Percentiles rank a stretch among this genome's conserved stretches.
Conservation (phyloP, 1,284 basidiomycete genomes). For the Quambalaria eucalypti region DNA sequence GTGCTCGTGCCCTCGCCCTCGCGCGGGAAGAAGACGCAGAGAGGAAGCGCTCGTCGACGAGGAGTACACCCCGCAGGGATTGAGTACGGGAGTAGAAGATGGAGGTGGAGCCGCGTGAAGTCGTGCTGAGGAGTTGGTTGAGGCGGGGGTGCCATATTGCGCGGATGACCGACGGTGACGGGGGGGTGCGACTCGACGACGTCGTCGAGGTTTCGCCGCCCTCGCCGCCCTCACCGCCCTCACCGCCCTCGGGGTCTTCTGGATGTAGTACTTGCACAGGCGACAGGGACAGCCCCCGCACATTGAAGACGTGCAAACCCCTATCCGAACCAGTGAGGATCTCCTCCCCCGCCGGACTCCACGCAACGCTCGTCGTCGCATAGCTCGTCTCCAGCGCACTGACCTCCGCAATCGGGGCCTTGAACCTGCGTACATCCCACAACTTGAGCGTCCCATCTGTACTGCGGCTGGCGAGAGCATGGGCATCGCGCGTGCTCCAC, state of each 20-base stretch:
- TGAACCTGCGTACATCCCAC: conserved; percentile 84
- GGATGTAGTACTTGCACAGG: neutral
- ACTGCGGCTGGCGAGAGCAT: conserved; percentile 67
- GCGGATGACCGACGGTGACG: conserved; percentile 12
- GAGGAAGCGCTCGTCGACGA: conserved; percentile 52
- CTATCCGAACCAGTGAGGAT: conserved; percentile 66
- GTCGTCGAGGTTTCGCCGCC: conserved; percentile 15
- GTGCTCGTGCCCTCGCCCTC: conserved; percentile 44
- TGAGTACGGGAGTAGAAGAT: conserved; percentile 81
- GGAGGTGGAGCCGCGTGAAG: conserved; percentile 61
- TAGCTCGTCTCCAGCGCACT: conserved; percentile 66
- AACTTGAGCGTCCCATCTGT: conserved; percentile 90
- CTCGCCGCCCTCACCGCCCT: conserved; percentile 8
- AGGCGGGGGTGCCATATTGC: conserved; percentile 22
- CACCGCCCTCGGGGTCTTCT: neutral
- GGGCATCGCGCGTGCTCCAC: conserved; percentile 57
- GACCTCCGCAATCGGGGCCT: conserved; percentile 66
- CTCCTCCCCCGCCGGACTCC: conserved; percentile 80
- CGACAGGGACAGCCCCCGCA: conserved; percentile 40
- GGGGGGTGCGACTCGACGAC: neutral
- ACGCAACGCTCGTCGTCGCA: conserved; percentile 80
- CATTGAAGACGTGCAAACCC: conserved; percentile 74
- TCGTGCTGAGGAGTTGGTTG: conserved; percentile 37
- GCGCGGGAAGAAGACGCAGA: conserved; percentile 25
- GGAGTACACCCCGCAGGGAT: conserved; percentile 81